Evolutionary conservation across 192 early-diverging fungal genomes (phyloP), one percentile per base, ranked within the genome.

Genomic region (Haplosporangium gracile): DNA sequence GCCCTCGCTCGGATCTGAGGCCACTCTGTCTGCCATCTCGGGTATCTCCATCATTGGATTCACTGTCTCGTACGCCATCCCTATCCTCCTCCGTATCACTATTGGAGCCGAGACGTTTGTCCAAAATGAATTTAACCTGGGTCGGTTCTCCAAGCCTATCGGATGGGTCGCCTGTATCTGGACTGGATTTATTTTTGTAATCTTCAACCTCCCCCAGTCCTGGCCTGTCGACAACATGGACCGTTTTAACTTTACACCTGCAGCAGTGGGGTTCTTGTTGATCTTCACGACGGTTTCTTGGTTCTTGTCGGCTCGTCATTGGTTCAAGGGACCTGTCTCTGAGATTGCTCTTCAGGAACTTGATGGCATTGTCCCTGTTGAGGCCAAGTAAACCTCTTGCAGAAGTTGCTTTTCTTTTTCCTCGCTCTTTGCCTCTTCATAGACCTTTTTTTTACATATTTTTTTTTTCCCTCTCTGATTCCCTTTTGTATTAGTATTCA

Each of bases 151-250:
- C 69, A 82, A 86, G 72, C 72, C 80, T 18, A 85, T 88, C 40
- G 89, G 88, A 7, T 81, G 81, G 74, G 49, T 89, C 32, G 88
- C 83, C 32, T 72, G 75, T 24, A 81, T 76, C 75, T 91, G 90
- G 90, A 91, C 89, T 20, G 76, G 78, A 0, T 88, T 89, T 36
- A 83, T 89, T 71, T 89, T 87, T 39, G 40, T 90, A 77, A 78
- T 88, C 65, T 89, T 90, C 74, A 87, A 85, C 78, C 39, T 90
- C 39, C 89, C 89, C 42, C 83, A 83, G 74, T 47, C 53, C 49
- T 89, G 82, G 72, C 90, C 90, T 22, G 90, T 89, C 0, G 49
- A 34, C 1, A 75, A 86, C 39, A 76, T 65, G 34, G 77, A 90
- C 57, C 86, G 77, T 34, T 85, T 85, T 73, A 90, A 90, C 77